Percentiles rank a stretch among this genome's conserved stretches.
phyloP scores from a whole-genome alignment of 2,329 filamentous ascomycete genomes.

The Drechslerella dactyloides region DNA sequence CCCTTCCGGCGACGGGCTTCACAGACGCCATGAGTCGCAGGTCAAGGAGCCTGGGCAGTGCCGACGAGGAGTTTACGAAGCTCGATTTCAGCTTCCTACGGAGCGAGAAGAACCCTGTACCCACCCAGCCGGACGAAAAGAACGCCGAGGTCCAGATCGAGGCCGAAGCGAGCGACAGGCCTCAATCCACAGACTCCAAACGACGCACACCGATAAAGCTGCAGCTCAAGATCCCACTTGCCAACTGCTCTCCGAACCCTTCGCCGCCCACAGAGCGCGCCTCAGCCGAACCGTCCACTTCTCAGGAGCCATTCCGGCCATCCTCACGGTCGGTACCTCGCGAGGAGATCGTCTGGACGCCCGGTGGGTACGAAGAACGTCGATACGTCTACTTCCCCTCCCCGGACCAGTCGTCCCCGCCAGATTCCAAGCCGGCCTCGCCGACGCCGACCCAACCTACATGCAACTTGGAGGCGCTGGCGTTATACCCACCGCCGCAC shows the following conservation, averaged over 20 bases:
- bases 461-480: neutral
- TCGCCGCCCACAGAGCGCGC: slow-evolving; percentile 2
- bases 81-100: slow-evolving; percentile 20
- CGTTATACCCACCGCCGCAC: slow-evolving; percentile 5
- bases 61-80: slow-evolving; percentile 3
- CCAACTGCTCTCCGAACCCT: neutral
- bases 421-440: slow-evolving; percentile 12
- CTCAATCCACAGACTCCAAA: slow-evolving; percentile 13
- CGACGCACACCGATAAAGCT: slow-evolving; percentile 27
- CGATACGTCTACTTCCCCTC: slow-evolving; percentile 27
- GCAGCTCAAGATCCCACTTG: slow-evolving; percentile 19
- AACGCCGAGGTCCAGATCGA: neutral
- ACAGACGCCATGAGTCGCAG: neutral
- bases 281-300: neutral
- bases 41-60: neutral
- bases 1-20: neutral
- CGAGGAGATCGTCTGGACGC: slow-evolving; percentile 29
- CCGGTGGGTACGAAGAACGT: slow-evolving; percentile 30
- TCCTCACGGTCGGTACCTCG: slow-evolving; percentile 16
- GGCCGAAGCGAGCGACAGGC: neutral
- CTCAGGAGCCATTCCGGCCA: slow-evolving; percentile 1
- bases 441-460: neutral
- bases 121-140: neutral
- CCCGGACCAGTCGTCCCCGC: neutral
- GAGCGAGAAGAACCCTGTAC: neutral